Conservation (phyloP, 805 yeast genomes). For the Hyphopichia homilentoma region DNA sequence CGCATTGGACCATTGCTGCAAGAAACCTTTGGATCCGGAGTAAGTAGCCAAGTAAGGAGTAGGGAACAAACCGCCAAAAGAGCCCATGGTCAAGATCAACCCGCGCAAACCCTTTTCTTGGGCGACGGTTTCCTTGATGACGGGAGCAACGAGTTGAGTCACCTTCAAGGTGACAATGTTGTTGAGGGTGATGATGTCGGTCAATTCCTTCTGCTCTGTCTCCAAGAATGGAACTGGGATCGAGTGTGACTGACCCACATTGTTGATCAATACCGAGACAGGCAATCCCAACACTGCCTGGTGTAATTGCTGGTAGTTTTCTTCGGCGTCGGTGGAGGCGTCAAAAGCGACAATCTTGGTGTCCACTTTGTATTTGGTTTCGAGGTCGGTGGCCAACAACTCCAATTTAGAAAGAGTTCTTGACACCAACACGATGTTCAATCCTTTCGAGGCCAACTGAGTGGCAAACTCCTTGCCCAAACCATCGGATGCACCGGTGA, state of each 20-base stretch:
- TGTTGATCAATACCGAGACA: constrained; percentile 77
- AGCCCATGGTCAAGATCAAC: constrained; percentile 89
- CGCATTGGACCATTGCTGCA: constrained; percentile 90
- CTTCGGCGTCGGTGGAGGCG: constrained; percentile 58
- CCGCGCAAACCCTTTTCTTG: constrained; percentile 51
- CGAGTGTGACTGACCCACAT: constrained; percentile 92
- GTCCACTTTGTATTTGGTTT: constrained; percentile 51
- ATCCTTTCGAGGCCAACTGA: constrained; percentile 83
- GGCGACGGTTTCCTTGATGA: constrained; percentile 53
- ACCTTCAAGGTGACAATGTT: constrained; percentile 78
- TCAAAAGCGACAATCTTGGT: constrained; percentile 75
- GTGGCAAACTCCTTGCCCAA: constrained; percentile 88
- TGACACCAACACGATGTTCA: constrained; percentile 79
- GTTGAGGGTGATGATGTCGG: constrained; percentile 80
- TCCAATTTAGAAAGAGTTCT: constrained; percentile 79
- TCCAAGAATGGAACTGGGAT: constrained; percentile 92
- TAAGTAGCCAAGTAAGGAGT: constrained; percentile 90
- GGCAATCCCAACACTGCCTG: constrained; percentile 49
- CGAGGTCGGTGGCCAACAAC: constrained; percentile 59
- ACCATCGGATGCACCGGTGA: constrained; percentile 97
- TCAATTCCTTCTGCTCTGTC: constrained; percentile 70
- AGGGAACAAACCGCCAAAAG: constrained; percentile 92
- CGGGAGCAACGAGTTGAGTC: constrained; percentile 76
- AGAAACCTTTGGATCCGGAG: constrained; percentile 93
- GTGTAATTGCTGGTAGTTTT: constrained; percentile 52